Base-by-base conservation (phyloP, 1,284 basidiomycete genomes). In the Boletus austroedulis region DNA sequence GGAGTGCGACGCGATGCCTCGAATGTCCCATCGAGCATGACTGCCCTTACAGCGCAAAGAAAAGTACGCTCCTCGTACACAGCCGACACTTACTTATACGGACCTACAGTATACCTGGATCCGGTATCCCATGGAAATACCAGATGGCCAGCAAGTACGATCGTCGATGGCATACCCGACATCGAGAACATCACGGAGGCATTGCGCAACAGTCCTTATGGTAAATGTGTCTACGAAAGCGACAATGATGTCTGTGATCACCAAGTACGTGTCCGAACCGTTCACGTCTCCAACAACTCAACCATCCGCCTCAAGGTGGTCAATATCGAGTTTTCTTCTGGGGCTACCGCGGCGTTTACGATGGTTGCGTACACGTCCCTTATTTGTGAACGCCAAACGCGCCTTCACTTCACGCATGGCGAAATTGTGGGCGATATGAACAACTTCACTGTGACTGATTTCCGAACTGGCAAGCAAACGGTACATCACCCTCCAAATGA, bases 11-110 rank as follows among this genome's bases (percentile, higher is more conserved):
- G 9, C 80, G 85, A 32, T 94, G 92, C 69, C 70, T 90, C 31
- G 87, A 91, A 21, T 94, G 92, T 73, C 77, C 84, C 0, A 76
- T 83, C 21, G 85, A 92, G 72, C 76, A 76, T 28, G 81, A 88
- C 36, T 94, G 92, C 65, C 80, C 89, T 4, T 94, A 93, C 73
- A 92, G 89, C 64, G 91, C 92, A 28, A 92, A 92, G 78, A 89
- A 86, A 77, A 84, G 90, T 89, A 63, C 53, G 81, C 4, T 23
- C 11, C 17, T 64, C n/a, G 31, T 11, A 46, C 52, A 70, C n/a
- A 14, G 29, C 41, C 52, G 23, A 28, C 47, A 40, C 63, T 19
- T 55, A 43, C 40, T 55, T 51, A 23, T 56, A n/a, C 32, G 7
- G n/a, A 49, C 15, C 8, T 38, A 1, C 64, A 92, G 89, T 92